Conservation (phyloP, 495 filamentous ascomycete species). For the Aspergillus campestris region DNA sequence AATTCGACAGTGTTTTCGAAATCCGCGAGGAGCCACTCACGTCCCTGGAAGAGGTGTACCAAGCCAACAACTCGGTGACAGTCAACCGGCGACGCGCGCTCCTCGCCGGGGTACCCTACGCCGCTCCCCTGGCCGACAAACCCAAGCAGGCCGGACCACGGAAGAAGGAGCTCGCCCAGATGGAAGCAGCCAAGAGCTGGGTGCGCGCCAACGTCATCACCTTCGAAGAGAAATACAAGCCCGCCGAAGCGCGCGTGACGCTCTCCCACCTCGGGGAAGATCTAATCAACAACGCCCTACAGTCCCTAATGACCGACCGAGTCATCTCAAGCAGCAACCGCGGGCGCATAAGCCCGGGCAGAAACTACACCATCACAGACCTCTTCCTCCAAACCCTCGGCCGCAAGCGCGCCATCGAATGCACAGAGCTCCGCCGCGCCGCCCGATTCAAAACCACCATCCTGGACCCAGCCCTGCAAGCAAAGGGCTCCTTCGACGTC, state of each 20-base stretch:
- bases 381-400: slow-evolving; percentile 42
- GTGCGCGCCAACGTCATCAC: slow-evolving; percentile 51
- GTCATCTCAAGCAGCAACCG: slow-evolving; percentile 51
- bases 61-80: slow-evolving; percentile 21
- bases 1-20: slow-evolving; percentile 42
- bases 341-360: slow-evolving; percentile 42
- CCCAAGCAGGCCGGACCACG: neutral
- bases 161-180: slow-evolving; percentile 15
- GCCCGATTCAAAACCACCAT: slow-evolving; percentile 45
- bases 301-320: slow-evolving; percentile 49
- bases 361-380: slow-evolving; percentile 51
- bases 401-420: slow-evolving; percentile 36
- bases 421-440: slow-evolving; percentile 42
- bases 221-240: slow-evolving; percentile 39
- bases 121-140: slow-evolving; percentile 16
- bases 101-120: slow-evolving; percentile 32
- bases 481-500: slow-evolving; percentile 18
- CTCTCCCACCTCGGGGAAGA: slow-evolving; percentile 34
- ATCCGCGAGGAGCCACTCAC: slow-evolving; percentile 34
- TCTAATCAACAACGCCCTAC: slow-evolving; percentile 46
- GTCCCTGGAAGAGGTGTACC: slow-evolving; percentile 35
- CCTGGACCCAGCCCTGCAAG: slow-evolving; percentile 47
- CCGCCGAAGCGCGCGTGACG: slow-evolving; percentile 31
- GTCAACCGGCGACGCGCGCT: slow-evolving; percentile 25
- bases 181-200: slow-evolving; percentile 49